Evolutionary conservation across 805 yeast species (phyloP).

Genomic region (Sugiyamaella smithiae): DNA sequence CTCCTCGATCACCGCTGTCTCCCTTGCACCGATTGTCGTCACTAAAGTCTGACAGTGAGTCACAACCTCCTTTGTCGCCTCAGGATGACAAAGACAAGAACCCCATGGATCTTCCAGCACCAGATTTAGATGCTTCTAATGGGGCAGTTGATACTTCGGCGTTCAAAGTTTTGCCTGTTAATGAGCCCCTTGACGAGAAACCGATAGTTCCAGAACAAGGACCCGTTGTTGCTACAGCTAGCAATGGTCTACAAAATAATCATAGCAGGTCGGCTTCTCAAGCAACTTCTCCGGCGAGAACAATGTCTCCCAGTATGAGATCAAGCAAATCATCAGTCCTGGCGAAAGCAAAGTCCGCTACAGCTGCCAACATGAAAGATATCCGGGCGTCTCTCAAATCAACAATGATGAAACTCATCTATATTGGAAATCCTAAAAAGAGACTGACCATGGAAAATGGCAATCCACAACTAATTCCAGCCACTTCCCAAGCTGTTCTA

Average conservation of each 20-base stretch:
- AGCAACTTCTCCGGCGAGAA: background rate
- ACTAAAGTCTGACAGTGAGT: background rate
- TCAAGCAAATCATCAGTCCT: constrained; percentile 10
- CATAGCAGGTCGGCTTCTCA: background rate
- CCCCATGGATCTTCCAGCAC: background rate
- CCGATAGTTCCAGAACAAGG: background rate
- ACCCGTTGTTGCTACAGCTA: too few relatives aligned
- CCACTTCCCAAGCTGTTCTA: too few relatives aligned
- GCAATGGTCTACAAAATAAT: background rate
- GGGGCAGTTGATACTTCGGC: background rate
- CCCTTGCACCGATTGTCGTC: background rate
- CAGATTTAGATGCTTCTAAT: background rate
- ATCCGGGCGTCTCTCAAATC: constrained; percentile 8
- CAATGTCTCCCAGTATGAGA: constrained; percentile 2
- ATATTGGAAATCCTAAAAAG: constrained; percentile 5
- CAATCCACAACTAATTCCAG: background rate
- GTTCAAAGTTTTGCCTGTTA: background rate
- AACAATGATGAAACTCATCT: constrained; percentile 11
- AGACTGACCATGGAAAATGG: background rate
- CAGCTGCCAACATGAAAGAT: constrained; percentile 3
- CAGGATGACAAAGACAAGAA: background rate
- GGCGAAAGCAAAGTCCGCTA: constrained; percentile 1
- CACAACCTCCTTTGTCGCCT: background rate
- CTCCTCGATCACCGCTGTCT: background rate
- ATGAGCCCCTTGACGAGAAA: background rate